These are phyloP conservation scores for Phialophora expanda DNA, from an alignment of 2,329 filamentous ascomycete species.

Conservation along the genomic window DNA sequence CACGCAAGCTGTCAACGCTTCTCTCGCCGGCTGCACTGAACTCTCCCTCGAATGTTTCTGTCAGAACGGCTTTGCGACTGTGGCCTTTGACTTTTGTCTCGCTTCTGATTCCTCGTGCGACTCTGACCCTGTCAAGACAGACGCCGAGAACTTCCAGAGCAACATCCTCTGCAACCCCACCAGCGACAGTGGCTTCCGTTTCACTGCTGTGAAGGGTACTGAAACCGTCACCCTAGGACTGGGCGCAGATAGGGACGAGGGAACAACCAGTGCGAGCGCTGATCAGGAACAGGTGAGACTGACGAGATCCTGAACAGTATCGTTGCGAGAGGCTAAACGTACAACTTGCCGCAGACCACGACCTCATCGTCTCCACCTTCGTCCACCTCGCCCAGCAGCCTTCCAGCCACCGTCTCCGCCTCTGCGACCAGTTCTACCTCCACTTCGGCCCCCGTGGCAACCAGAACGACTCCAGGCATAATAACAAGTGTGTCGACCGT, in stretches of 20 bases:
- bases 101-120: conserved; percentile 1
- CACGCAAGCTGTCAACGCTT: conserved; percentile 9
- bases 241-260: not conserved
- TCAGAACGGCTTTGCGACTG: not conserved
- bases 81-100: conserved; percentile 6
- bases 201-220: not conserved
- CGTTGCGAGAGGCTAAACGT: not conserved
- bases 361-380: not conserved
- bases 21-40: conserved; percentile 4
- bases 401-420: not conserved
- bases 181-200: conserved; percentile 7
- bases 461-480: not conserved
- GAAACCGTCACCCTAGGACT: conserved; percentile 3
- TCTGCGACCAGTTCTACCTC: not conserved
- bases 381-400: not conserved
- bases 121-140: conserved; percentile 1
- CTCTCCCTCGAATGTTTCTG: conserved; percentile 8
- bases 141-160: conserved; percentile 8
- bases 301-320: not conserved
- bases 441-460: not conserved
- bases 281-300: conserved; percentile 1
- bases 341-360: not conserved
- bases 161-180: conserved; percentile 8
- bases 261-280: not conserved
- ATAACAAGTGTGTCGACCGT: conserved; percentile 10